These are phyloP conservation scores for Alternaria novae-zelandiae DNA, from an alignment of 2,329 filamentous ascomycete genomes.

Conservation along the genomic window DNA sequence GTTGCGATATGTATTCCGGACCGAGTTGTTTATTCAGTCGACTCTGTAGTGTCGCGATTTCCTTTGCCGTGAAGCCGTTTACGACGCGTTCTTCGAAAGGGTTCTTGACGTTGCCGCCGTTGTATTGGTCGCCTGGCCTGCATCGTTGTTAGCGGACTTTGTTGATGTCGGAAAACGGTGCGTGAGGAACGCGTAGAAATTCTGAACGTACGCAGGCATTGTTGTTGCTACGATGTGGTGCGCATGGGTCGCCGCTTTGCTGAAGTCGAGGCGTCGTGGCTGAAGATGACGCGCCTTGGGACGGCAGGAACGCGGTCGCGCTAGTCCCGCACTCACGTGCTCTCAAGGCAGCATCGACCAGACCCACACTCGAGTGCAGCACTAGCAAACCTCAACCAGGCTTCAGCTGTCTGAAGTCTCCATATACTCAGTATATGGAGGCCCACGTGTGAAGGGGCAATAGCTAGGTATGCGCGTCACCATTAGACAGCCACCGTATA, in stretches of 20 bases:
- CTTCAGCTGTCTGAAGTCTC: not conserved
- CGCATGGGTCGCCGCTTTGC: conserved; percentile 33
- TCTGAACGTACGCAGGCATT: conserved; percentile 47
- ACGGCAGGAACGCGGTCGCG: conserved; percentile 28
- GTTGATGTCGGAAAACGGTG: not conserved
- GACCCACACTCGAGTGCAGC: conserved; percentile 2
- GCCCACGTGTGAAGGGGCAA: not conserved
- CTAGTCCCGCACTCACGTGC: conserved; percentile 25
- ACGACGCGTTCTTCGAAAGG: conserved; percentile 83
- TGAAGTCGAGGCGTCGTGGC: conserved; percentile 34
- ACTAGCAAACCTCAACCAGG: conserved; percentile 9
- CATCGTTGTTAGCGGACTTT: conserved; percentile 20
- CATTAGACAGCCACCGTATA: not conserved
- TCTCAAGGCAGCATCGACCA: conserved; percentile 3
- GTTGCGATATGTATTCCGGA: conserved; percentile 91
- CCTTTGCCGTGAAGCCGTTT: conserved; percentile 82
- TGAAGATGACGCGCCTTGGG: conserved; percentile 39
- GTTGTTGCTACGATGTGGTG: conserved; percentile 25
- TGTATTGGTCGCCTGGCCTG: conserved; percentile 49
- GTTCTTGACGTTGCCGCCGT: conserved; percentile 60
- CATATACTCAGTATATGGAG: not conserved
- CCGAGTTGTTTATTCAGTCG: conserved; percentile 92
- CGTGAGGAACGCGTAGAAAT: not conserved
- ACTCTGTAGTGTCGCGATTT: conserved; percentile 86
- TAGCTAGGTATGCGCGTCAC: not conserved